Conservation (phyloP, 129 eudicot species). For the Flaveria linearis region DNA sequence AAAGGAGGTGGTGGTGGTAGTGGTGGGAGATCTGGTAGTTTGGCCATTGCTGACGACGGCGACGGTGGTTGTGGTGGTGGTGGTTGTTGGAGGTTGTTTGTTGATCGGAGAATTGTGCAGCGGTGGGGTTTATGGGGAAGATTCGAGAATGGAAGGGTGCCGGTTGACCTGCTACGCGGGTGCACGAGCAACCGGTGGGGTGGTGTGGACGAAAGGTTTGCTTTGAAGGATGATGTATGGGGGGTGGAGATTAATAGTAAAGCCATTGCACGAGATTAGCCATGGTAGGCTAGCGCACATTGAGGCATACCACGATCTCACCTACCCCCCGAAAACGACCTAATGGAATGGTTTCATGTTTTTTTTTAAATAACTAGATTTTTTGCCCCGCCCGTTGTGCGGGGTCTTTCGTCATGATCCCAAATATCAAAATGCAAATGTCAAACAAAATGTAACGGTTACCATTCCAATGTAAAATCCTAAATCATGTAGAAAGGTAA, state of each 20-base stretch:
- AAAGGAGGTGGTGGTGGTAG: slow-evolving; percentile 45
- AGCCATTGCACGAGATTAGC: neutral
- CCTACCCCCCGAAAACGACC: slow-evolving; percentile 11
- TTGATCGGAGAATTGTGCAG: neutral
- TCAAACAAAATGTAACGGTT: too few species aligned
- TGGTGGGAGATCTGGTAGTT: slow-evolving; percentile 28
- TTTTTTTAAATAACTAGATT: too few species aligned
- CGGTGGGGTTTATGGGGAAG: neutral
- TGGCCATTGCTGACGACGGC: slow-evolving; percentile 32
- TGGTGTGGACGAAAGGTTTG: neutral
- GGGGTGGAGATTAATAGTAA: slow-evolving; percentile 20
- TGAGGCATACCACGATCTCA: slow-evolving; percentile 6
- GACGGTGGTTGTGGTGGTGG: neutral
- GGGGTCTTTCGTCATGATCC: too few species aligned
- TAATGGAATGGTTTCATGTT: neutral
- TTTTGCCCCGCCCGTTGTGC: too few species aligned
- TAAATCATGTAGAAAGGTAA: too few species aligned
- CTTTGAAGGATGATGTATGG: slow-evolving; percentile 17
- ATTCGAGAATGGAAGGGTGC: slow-evolving; percentile 26
- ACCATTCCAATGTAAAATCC: too few species aligned
- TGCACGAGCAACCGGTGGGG: slow-evolving; percentile 1
- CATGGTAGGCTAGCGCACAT: neutral
- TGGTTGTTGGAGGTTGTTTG: neutral
- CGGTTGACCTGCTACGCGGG: slow-evolving; percentile 35
- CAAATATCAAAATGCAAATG: too few species aligned